Evolutionary conservation across 768 basidiomycete species (phyloP).

Genomic region (Psilocybe cubensis): DNA sequence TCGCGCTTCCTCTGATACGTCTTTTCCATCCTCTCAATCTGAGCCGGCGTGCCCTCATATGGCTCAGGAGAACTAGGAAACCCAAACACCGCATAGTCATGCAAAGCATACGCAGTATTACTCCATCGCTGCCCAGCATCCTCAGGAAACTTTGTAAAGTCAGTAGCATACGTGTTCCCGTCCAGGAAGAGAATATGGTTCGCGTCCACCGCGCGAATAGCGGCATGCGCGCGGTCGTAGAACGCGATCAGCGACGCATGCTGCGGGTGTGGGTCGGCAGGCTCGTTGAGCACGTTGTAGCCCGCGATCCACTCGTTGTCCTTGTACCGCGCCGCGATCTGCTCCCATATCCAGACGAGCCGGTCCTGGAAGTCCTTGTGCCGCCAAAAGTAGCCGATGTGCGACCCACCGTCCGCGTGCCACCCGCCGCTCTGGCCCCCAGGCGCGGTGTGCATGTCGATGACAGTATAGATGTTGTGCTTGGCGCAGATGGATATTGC

Average conservation of each 20-base stretch:
- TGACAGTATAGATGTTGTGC: constrained; percentile 76
- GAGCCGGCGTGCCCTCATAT: constrained; percentile 57
- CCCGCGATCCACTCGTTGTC: constrained; percentile 82
- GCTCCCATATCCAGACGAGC: constrained; percentile 73
- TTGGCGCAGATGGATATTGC: constrained; percentile 74
- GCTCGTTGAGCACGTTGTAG: constrained; percentile 85
- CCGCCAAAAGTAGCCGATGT: constrained; percentile 73
- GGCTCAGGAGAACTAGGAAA: constrained; percentile 68
- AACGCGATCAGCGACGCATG: constrained; percentile 63
- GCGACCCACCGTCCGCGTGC: constrained; percentile 77
- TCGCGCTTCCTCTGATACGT: constrained; percentile 73
- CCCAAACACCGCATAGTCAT: constrained; percentile 75
- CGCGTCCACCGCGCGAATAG: constrained; percentile 71
- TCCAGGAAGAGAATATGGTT: constrained; percentile 80
- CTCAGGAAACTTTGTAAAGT: constrained; percentile 70
- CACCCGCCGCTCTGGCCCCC: constrained; percentile 80
- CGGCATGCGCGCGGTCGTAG: constrained; percentile 68
- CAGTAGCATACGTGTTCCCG: constrained; percentile 81
- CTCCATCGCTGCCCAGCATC: constrained; percentile 61
- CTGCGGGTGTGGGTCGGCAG: constrained; percentile 60
- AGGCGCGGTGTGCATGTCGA: constrained; percentile 80
- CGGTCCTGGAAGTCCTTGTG: constrained; percentile 88
- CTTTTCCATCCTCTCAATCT: constrained; percentile 49
- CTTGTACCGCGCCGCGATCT: constrained; percentile 74
- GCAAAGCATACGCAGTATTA: constrained; percentile 78